These are phyloP conservation scores for Fusarium falciforme DNA, from an alignment of 2,329 filamentous ascomycete genomes.

Conservation along the genomic window DNA sequence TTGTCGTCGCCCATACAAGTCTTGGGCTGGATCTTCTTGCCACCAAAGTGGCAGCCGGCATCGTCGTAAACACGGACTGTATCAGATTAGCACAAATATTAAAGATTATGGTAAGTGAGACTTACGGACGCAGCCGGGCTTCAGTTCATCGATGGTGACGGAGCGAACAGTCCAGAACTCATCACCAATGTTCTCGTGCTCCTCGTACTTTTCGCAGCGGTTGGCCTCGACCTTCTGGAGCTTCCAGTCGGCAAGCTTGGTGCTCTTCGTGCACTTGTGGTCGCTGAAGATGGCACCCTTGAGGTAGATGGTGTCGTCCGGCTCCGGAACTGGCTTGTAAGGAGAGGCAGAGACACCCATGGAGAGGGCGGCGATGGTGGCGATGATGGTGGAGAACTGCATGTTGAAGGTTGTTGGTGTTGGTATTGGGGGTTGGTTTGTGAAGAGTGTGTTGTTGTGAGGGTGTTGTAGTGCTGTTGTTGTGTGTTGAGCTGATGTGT, in stretches of 20 bases:
- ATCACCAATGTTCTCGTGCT: not conserved
- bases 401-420: not conserved
- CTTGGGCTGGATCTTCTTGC: not conserved
- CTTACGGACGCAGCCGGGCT: not conserved
- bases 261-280: not conserved
- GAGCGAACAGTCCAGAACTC: not conserved
- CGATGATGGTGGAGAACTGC: conserved; percentile 1
- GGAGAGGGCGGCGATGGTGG: not conserved
- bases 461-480: not conserved
- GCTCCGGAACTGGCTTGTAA: not conserved
- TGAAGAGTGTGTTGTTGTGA: not conserved
- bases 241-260: not conserved
- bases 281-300: not conserved
- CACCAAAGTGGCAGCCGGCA: not conserved
- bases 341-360: not conserved
- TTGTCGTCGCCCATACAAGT: not conserved
- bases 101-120: not conserved
- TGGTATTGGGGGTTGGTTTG: not conserved
- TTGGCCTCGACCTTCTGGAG: not conserved
- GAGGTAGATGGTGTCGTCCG: not conserved
- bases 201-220: not conserved
- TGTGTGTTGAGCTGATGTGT: not conserved
- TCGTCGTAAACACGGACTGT: not conserved
- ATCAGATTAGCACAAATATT: not conserved
- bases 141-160: not conserved